Evolutionary conservation across 1,284 basidiomycete genomes (phyloP).

Genomic region (Moesziomyces globuligerus): DNA sequence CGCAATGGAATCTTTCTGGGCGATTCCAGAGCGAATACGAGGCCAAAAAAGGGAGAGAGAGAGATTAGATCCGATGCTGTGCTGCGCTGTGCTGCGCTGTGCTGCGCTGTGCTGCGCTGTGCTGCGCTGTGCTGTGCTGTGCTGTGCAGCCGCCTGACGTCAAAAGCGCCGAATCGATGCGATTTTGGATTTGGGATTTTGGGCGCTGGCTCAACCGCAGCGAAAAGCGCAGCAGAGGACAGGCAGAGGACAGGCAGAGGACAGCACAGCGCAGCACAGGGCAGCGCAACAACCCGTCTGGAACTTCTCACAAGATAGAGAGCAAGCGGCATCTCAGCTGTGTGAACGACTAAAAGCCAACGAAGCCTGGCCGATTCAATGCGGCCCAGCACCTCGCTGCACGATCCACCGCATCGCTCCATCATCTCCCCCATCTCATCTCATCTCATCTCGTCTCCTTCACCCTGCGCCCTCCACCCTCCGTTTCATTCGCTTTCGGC

Average conservation of each 20-base stretch:
- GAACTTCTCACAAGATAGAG: too few relatives aligned
- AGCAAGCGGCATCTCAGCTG: too few relatives aligned
- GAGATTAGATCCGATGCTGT: neutral
- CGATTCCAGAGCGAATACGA: neutral
- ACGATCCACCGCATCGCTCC: too few relatives aligned
- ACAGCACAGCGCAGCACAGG: too few relatives aligned
- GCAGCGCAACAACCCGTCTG: too few relatives aligned
- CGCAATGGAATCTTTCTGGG: neutral
- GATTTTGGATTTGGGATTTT: neutral
- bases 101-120: neutral
- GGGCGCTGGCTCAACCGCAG: slow-evolving; percentile 10
- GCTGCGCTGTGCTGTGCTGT: neutral
- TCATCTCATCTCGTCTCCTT: neutral
- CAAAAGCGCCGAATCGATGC: slow-evolving; percentile 1
- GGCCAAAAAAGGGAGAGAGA: neutral
- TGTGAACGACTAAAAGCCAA: too few relatives aligned
- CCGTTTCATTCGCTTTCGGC: slow-evolving; percentile 1
- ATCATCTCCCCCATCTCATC: too few relatives aligned
- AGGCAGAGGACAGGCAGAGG: too few relatives aligned
- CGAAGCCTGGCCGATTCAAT: too few relatives aligned
- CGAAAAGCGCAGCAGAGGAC: too few relatives aligned
- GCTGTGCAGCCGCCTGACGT: neutral
- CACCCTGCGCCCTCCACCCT: neutral
- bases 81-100: slow-evolving; percentile 3
- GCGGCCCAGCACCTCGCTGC: too few relatives aligned